Evolutionary conservation across 768 basidiomycete species (phyloP).

Genomic region (Chalciporus piperatus): DNA sequence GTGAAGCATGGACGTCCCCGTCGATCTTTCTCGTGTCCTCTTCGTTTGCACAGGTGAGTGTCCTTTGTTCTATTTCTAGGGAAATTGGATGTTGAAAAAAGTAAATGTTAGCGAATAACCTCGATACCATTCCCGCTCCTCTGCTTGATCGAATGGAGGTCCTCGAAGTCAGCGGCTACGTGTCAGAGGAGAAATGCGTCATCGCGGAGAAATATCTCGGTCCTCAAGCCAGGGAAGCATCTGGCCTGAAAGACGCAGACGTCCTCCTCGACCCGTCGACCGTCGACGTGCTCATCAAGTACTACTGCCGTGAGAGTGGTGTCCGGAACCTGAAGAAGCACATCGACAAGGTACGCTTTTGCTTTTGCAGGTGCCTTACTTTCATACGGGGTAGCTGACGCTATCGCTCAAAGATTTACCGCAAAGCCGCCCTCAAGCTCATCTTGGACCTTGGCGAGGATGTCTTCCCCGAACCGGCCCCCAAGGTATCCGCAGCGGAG

Average conservation of each 20-base stretch:
- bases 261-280: constrained; percentile 74
- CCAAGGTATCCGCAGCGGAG: constrained; percentile 14
- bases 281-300: constrained; percentile 89
- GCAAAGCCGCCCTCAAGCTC: constrained; percentile 91
- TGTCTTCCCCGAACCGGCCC: constrained; percentile 67
- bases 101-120: constrained; percentile 65
- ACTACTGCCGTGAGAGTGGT: constrained; percentile 96
- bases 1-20: constrained; percentile 90
- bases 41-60: constrained; percentile 86
- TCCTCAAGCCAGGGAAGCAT: constrained; percentile 90
- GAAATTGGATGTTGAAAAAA: constrained; percentile 8
- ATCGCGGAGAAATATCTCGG: constrained; percentile 87
- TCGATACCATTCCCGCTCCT: constrained; percentile 92
- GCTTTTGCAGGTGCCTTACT: background rate
- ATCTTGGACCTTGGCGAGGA: constrained; percentile 89
- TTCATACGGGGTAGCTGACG: background rate
- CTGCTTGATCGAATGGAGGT: constrained; percentile 96
- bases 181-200: constrained; percentile 86
- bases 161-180: constrained; percentile 91
- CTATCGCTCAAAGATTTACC: constrained; percentile 69
- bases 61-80: background rate
- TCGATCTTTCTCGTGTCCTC: constrained; percentile 92
- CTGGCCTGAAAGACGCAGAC: constrained; percentile 82
- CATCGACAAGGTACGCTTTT: constrained; percentile 90
- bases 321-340: constrained; percentile 97